Conservation (phyloP, 2,329 filamentous ascomycete genomes). For the Penicillium frequentans region DNA sequence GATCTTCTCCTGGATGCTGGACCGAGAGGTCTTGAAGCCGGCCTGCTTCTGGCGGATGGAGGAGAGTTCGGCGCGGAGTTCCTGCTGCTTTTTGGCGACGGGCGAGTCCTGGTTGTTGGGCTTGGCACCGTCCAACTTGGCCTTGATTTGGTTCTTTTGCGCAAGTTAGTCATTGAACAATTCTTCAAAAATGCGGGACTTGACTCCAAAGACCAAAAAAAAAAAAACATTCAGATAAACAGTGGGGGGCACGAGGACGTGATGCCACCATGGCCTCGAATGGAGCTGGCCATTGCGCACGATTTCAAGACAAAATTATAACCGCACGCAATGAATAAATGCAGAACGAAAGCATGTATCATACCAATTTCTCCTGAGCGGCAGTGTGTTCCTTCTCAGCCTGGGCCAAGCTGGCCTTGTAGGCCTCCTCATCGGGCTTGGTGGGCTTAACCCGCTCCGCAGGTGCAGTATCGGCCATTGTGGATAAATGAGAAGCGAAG, state of each 20-base stretch:
- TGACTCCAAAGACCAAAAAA: neutral
- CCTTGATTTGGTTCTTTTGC: constrained; percentile 78
- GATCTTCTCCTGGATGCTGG: constrained; percentile 80
- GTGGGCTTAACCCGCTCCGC: constrained; percentile 63
- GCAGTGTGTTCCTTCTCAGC: constrained; percentile 85
- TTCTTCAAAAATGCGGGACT: neutral
- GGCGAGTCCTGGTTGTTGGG: constrained; percentile 82
- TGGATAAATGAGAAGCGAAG: constrained; percentile 14
- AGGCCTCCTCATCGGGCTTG: constrained; percentile 83
- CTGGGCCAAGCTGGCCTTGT: constrained; percentile 74
- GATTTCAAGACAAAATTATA: neutral
- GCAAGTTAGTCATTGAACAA: constrained; percentile 20
- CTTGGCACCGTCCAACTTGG: constrained; percentile 80
- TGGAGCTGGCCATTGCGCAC: neutral
- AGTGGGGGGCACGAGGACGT: constrained; percentile 3
- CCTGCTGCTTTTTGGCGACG: constrained; percentile 76
- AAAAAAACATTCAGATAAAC: neutral
- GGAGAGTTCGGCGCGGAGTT: constrained; percentile 78
- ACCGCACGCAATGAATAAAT: neutral
- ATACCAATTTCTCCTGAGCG: constrained; percentile 69
- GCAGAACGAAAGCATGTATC: constrained; percentile 22
- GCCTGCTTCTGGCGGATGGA: constrained; percentile 86
- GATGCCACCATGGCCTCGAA: neutral
- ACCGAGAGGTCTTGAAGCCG: constrained; percentile 79
- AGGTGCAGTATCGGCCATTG: constrained; percentile 36